Conservation (phyloP, 768 basidiomycete genomes). For the Lepiota venenata region DNA sequence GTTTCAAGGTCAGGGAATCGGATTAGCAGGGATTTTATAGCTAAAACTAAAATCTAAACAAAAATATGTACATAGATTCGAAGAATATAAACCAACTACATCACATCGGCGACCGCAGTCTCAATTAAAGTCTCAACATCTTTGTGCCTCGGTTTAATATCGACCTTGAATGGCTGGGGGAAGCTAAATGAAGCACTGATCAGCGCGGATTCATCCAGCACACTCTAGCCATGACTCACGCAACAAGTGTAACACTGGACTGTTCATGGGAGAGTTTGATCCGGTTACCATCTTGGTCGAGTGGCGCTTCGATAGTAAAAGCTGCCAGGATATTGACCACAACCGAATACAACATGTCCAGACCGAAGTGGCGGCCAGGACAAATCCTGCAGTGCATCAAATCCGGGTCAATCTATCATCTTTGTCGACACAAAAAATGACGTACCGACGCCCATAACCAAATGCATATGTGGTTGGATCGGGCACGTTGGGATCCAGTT, state of each 20-base stretch:
- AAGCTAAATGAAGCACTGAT: slow-evolving; percentile 1
- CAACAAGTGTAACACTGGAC: no score
- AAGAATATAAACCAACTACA: no score
- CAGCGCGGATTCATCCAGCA: no score
- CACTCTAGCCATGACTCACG: no score
- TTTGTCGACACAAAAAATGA: no score
- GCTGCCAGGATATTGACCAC: slow-evolving; percentile 27
- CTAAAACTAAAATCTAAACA: no score
- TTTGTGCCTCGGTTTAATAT: neutral
- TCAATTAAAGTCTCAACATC: neutral
- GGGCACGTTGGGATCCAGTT: slow-evolving; percentile 25
- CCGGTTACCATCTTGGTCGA: slow-evolving; percentile 16
- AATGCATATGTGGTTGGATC: slow-evolving; percentile 34
- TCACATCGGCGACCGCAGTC: neutral
- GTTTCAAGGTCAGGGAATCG: no score
- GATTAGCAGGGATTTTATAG: no score
- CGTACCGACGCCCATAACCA: slow-evolving; percentile 35
- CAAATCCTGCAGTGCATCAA: slow-evolving; percentile 21
- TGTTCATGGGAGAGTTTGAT: slow-evolving; percentile 6
- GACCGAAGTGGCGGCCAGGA: slow-evolving; percentile 28
- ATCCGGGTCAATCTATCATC: no score
- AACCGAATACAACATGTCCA: slow-evolving; percentile 27
- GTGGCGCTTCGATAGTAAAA: slow-evolving; percentile 23
- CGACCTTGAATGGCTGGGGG: neutral
- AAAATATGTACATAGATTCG: no score